Base-by-base conservation (phyloP, 129 eudicot genomes). In the Artemisia annua region DNA sequence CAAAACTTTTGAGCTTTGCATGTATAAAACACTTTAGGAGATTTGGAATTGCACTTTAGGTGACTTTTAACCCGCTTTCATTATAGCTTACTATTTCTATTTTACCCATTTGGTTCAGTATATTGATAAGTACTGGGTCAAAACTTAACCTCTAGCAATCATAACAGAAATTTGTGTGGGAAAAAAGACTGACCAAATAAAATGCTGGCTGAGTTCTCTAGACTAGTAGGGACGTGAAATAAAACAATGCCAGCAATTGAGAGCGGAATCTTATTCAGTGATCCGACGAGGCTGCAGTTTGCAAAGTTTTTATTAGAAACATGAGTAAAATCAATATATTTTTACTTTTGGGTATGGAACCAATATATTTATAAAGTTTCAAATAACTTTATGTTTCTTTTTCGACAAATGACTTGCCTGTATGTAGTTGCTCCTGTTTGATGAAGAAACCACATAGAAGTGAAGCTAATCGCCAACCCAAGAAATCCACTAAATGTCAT, bases 371-470 rank as follows among this genome's bases (percentile, higher is more conserved):
- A 8, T 7, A 7, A 39, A 39, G 46, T 39, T 39, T 7, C 46
- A 39, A 39, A 39, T 7, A 39, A 39, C 46, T 39, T 24, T 39
- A 39, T 39, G 46, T 39, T 39, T 39, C 46, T 39, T 39, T 35
- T 39, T 44, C 39, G 35, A 62, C 26, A 15, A 58, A 26, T 24
- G 50, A n/a, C 79, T 64, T 71, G 88, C 99, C 99, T 95, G 87
- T 95, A 95, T 10, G 99, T 95, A 67, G 99, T 95, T 20, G 99
- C 97, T 43, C 96, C 91, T 2, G 99, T 95, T 83, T 95, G 97
- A 82, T 91, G 99, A 75, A 95, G 99, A 85, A 95, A 95, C 99
- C 99, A 95, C 99, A 95, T 95, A 59, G 97, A 95, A 52, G 91
- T 90, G 87, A 95, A 95, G 84, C 99, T 95, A 67, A 95, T 95